A percentile compares a stretch with the other conserved stretches of the same genome.
phyloP scores from a whole-genome alignment of 331 rosid species.

The Stylosanthes scabra region DNA sequence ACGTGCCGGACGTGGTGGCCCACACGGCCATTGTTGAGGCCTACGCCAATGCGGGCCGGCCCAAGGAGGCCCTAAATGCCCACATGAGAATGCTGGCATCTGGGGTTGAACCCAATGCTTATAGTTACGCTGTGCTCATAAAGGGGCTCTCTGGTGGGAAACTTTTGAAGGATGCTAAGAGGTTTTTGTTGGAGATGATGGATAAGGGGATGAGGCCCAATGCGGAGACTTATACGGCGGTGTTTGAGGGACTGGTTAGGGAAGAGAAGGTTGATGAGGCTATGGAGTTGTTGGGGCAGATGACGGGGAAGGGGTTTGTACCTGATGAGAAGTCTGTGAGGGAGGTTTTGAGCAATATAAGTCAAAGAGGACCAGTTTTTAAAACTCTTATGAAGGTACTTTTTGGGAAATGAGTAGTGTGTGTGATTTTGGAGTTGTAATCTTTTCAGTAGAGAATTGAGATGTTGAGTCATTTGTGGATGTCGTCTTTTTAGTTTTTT shows the following conservation, averaged over 20 bases:
- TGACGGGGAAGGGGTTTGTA: constrained; percentile 65
- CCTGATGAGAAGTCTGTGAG: constrained; percentile 67
- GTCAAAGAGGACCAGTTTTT: constrained; percentile 50
- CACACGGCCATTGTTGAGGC: constrained; percentile 77
- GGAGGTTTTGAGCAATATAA: constrained; percentile 49
- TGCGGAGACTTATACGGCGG: constrained; percentile 56
- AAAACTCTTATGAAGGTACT: constrained; percentile 61
- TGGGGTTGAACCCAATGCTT: constrained; percentile 73
- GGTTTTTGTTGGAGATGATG: constrained; percentile 70
- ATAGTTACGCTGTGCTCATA: constrained; percentile 66
- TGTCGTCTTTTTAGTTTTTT: background rate
- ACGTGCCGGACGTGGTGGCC: constrained; percentile 81
- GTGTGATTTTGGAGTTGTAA: background rate
- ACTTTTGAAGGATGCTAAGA: constrained; percentile 54
- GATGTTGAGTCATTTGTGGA: background rate
- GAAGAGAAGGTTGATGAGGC: constrained; percentile 62
- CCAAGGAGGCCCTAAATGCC: constrained; percentile 72
- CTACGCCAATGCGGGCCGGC: constrained; percentile 63
- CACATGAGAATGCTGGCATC: constrained; percentile 76
- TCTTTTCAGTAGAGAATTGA: background rate
- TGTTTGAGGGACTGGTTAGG: constrained; percentile 65
- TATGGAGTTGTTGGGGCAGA: constrained; percentile 47
- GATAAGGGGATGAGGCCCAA: constrained; percentile 71
- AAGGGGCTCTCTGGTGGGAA: constrained; percentile 53
- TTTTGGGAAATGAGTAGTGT: constrained; percentile 50